Base-by-base conservation (phyloP, 768 basidiomycete genomes). In the Leccinum rimulosum region DNA sequence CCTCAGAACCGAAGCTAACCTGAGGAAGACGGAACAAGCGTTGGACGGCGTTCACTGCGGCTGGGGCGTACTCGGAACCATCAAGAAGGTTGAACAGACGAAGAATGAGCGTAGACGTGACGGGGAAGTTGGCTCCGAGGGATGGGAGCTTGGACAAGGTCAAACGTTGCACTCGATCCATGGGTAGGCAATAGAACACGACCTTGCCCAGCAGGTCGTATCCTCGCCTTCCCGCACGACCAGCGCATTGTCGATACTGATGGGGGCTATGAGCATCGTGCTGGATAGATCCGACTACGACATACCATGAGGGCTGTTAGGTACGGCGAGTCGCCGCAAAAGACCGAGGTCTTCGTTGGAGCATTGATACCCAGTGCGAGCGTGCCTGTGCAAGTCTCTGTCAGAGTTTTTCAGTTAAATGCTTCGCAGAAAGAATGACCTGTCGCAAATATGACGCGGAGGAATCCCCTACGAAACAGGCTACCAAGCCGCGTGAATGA, bases 311-410 rank as follows among this genome's bases (percentile, higher is more conserved):
- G 77, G 1, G 85, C 82, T 1, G 85, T 86, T 36, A 87, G 64
- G 66, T 59, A 85, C 1, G 82, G 82, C 0, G 85, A 86, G 68
- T 87, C 85, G 0, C 82, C 83, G 55, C 79, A 82, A 64, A 89
- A 89, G 6, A 86, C 78, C 2, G 82, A 77, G 0, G 88, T 86
- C 64, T 82, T 87, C 0, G 86, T 79, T 1, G 88, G 88, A 0
- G 87, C 87, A 65, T 90, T 90, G 65, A 90, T 90, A 58, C 88
- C 89, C 14, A 90, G 75, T 1, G 88, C 88, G 56, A 89, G 75
- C 6, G 87, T 89, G 1, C 84, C 85, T 84, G 53, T n/a, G 1
- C 11, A 17, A 50, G 11, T 43, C 31, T 36, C 15, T 9, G 14
- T 64, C 27, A 61, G 43, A 56, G 12, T 4, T 15, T 7, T 52